phyloP scores from a whole-genome alignment of 2,329 filamentous ascomycete species.

The Colletotrichum chrysophilum region DNA sequence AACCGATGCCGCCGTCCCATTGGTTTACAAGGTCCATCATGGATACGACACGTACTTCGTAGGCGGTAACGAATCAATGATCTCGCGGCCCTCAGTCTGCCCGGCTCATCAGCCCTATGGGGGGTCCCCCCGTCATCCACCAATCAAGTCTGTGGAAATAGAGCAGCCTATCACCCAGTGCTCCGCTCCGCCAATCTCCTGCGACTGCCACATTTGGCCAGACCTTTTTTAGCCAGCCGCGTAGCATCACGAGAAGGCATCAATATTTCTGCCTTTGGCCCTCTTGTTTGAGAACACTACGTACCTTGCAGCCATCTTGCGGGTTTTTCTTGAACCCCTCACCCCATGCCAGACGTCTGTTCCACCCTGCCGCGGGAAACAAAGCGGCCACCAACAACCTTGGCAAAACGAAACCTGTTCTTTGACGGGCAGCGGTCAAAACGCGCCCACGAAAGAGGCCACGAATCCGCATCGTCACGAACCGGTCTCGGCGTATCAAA shows the following conservation, averaged over 20 bases:
- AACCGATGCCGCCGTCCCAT: not conserved
- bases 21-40: constrained; percentile 6
- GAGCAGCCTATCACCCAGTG: constrained; percentile 20
- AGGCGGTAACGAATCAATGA: constrained; percentile 3
- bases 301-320: not conserved
- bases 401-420: not conserved
- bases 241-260: constrained; percentile 17
- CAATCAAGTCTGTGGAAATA: constrained; percentile 16
- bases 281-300: not conserved
- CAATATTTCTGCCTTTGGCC: constrained; percentile 3
- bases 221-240: not conserved
- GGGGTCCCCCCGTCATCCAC: not conserved
- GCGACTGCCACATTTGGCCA: not conserved
- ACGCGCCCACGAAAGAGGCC: not conserved
- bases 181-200: constrained; percentile 10
- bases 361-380: not conserved
- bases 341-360: not conserved
- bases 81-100: not conserved
- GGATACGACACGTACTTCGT: constrained; percentile 2
- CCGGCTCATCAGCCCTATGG: constrained; percentile 19
- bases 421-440: not conserved
- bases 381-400: not conserved
- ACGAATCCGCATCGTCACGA: constrained; percentile 14
- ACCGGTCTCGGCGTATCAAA: not conserved
- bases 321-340: not conserved